phyloP scores from a whole-genome alignment of 805 yeast genomes.

The Candida germanica region DNA sequence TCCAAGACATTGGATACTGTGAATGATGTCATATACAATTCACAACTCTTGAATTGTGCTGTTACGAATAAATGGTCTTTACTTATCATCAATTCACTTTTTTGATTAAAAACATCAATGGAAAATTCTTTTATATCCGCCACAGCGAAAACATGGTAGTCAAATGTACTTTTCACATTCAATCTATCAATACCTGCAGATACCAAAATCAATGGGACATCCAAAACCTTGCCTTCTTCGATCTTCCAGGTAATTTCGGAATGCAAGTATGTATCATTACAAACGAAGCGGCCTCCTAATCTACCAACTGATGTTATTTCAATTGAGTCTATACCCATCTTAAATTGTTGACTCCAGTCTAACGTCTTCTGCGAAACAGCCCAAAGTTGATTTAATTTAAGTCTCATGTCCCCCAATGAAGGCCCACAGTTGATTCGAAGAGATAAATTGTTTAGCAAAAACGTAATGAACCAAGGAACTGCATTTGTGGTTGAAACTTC shows the following conservation, averaged over 20 bases:
- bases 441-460: conserved; percentile 50
- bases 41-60: conserved; percentile 48
- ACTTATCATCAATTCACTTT: conserved; percentile 43
- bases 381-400: conserved; percentile 63
- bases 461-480: conserved; percentile 69
- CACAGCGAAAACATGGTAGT: conserved; percentile 80
- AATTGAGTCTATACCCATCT: conserved; percentile 54
- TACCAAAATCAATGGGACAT: conserved; percentile 66
- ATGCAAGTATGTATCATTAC: conserved; percentile 50
- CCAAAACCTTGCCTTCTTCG: conserved; percentile 36
- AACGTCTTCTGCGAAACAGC: conserved; percentile 61
- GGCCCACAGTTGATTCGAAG: conserved; percentile 77
- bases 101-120: conserved; percentile 66
- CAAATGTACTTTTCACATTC: conserved; percentile 67
- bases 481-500: conserved; percentile 62
- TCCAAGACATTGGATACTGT: conserved; percentile 83
- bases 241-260: conserved; percentile 73
- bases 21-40: conserved; percentile 72
- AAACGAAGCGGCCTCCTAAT: conserved; percentile 63
- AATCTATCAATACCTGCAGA: conserved; percentile 55
- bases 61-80: conserved; percentile 62
- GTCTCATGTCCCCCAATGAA: conserved; percentile 65
- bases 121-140: conserved; percentile 47
- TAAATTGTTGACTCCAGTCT: conserved; percentile 69
- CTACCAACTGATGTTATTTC: conserved; percentile 67